Percentiles rank a stretch among this genome's conserved stretches.
phyloP scores from a whole-genome alignment of 805 yeast genomes.

The Babjeviella inositovora region DNA sequence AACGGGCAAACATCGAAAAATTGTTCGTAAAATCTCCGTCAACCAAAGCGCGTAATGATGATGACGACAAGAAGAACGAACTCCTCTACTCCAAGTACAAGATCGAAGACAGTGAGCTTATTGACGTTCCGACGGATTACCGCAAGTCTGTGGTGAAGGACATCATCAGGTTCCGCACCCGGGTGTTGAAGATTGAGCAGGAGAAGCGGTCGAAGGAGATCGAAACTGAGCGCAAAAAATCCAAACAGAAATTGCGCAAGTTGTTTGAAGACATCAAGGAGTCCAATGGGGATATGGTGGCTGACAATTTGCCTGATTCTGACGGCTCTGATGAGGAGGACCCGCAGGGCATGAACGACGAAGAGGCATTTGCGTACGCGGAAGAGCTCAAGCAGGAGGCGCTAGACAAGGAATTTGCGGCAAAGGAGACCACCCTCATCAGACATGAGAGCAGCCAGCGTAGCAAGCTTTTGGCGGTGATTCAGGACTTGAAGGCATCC shows the following conservation, averaged over 20 bases:
- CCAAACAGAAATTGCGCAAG: conserved; percentile 15
- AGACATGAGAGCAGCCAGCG: conserved; percentile 7
- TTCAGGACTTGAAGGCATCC: conserved; percentile 9
- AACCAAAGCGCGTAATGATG: conserved; percentile 2
- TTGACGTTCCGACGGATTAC: conserved; percentile 22
- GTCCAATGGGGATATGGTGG: conserved; percentile 1
- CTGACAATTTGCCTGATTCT: conserved; percentile 1
- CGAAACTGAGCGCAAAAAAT: conserved; percentile 15
- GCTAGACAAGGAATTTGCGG: conserved; percentile 8
- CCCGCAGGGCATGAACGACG: conserved; percentile 4
- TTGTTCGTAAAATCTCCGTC: not conserved
- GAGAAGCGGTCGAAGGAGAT: conserved; percentile 17
- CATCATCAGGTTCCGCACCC: conserved; percentile 18
- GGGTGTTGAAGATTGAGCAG: conserved; percentile 17
- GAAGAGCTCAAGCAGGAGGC: conserved; percentile 4
- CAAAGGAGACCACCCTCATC: too few species aligned
- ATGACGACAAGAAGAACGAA: conserved; percentile 1
- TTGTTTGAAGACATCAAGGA: conserved; percentile 14
- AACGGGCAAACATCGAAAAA: conserved; percentile 1
- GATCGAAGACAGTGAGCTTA: conserved; percentile 19
- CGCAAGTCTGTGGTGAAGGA: conserved; percentile 16
- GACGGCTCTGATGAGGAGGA: conserved; percentile 1
- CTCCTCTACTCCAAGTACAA: conserved; percentile 12
- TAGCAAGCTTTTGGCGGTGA: conserved; percentile 5
- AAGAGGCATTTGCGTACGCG: too few species aligned